Percentiles rank a stretch among this genome's conserved stretches.
These are phyloP conservation scores for Magnaporthiopsis rhizophila DNA, from an alignment of 2,329 filamentous ascomycete species.

Conservation along the genomic window DNA sequence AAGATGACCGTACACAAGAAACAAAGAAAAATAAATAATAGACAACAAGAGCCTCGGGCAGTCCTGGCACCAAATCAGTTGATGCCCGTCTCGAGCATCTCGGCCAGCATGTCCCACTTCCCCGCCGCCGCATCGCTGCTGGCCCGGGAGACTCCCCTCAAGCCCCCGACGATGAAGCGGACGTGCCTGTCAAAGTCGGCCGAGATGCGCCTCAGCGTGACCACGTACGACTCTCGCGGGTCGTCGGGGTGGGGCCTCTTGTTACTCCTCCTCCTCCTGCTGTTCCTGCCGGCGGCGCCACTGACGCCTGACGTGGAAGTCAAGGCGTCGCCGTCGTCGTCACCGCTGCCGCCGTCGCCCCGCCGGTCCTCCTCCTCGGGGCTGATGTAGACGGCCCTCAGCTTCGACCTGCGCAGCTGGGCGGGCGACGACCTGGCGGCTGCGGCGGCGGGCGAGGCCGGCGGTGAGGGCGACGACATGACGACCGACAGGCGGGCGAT, in stretches of 20 bases:
- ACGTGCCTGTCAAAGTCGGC: conserved; percentile 57
- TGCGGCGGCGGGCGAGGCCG: conserved; percentile 14
- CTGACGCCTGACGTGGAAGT: too few relatives aligned
- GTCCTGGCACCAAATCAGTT: neutral
- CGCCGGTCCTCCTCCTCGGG: conserved; percentile 21
- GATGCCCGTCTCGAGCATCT: conserved; percentile 59
- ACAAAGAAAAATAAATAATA: neutral
- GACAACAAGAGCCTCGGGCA: too few relatives aligned
- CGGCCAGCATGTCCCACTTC: conserved; percentile 74
- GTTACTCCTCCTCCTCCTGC: neutral
- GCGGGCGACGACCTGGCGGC: conserved; percentile 6
- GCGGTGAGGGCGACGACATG: conserved; percentile 23
- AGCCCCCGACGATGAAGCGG: conserved; percentile 62
- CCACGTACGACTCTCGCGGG: conserved; percentile 34
- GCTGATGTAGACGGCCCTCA: conserved; percentile 14
- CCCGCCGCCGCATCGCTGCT: conserved; percentile 44
- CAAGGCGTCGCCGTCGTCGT: neutral
- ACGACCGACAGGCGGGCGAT: conserved; percentile 28
- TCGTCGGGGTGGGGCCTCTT: neutral
- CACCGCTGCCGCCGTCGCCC: conserved; percentile 11
- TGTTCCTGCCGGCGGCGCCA: too few relatives aligned
- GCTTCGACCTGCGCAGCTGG: conserved; percentile 7
- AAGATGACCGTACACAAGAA: neutral
- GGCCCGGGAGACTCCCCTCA: conserved; percentile 68
- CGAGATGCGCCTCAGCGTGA: conserved; percentile 48